phyloP scores from a whole-genome alignment of 805 yeast genomes.

The Cyberlindnera amylophila region DNA sequence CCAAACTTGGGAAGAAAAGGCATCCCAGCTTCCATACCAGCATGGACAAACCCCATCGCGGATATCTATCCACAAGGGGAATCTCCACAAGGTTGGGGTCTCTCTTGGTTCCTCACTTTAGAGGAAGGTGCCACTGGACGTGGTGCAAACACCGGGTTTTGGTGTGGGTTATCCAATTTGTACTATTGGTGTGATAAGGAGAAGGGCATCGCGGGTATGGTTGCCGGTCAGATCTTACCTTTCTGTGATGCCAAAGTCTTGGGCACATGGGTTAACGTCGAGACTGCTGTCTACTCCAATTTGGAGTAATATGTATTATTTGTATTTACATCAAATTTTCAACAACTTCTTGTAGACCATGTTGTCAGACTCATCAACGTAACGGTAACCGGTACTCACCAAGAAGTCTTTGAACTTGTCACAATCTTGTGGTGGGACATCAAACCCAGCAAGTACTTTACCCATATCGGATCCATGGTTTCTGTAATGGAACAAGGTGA shows the following conservation, averaged over 20 bases:
- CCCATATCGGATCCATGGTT: conserved; percentile 96
- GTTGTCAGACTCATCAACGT: conserved; percentile 79
- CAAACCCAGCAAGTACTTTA: conserved; percentile 85
- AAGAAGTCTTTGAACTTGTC: conserved; percentile 66
- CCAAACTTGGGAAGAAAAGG: conserved; percentile 23
- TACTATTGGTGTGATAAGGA: conserved; percentile 40
- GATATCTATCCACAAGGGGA: conserved; percentile 23
- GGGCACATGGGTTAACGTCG: conserved; percentile 22
- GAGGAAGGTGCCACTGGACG: conserved; percentile 33
- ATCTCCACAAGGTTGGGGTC: conserved; percentile 22
- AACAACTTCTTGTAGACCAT: conserved; percentile 80
- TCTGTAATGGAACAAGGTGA: conserved; percentile 93
- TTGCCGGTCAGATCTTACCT: conserved; percentile 38
- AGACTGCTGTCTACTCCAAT: conserved; percentile 19
- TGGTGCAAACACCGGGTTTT: conserved; percentile 32
- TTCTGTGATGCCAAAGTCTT: conserved; percentile 25
- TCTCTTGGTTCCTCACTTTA: conserved; percentile 14
- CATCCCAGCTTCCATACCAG: conserved; percentile 17
- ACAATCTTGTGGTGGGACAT: conserved; percentile 70
- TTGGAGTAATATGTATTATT: conserved; percentile 5
- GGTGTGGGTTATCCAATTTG: conserved; percentile 40
- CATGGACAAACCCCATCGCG: conserved; percentile 12
- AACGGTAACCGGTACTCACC: conserved; percentile 68
- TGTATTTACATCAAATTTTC: too few species aligned
- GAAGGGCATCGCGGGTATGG: conserved; percentile 37